These are phyloP conservation scores for Scutellaria barbata DNA, from an alignment of 257 asterid species.

Conservation along the genomic window DNA sequence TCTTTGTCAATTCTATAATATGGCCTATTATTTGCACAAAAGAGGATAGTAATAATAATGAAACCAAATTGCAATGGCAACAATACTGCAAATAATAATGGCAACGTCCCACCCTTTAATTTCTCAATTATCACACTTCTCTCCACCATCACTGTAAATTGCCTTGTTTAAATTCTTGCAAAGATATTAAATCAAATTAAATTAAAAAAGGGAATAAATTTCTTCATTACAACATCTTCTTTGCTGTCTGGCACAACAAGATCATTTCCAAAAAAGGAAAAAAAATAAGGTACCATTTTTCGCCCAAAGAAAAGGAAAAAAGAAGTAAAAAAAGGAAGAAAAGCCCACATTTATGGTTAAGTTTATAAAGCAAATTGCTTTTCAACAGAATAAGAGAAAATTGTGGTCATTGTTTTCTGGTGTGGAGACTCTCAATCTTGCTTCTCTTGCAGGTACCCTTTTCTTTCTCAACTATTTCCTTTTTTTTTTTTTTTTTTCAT, in stretches of 20 bases:
- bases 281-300: conserved; percentile 12
- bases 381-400: conserved; percentile 25
- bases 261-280: conserved; percentile 21
- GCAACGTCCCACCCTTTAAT: conserved; percentile 36
- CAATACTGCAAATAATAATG: conserved; percentile 40
- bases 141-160: background rate
- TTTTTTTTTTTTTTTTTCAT: no score
- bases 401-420: conserved; percentile 28
- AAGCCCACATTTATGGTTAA: conserved; percentile 36
- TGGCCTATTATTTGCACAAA: no score
- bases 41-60: conserved; percentile 1
- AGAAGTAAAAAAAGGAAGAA: background rate
- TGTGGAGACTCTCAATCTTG: conserved; percentile 26
- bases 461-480: background rate
- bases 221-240: conserved; percentile 36
- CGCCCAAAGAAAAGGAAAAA: conserved; percentile 5
- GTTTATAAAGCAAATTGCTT: conserved; percentile 39
- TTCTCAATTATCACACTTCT: background rate
- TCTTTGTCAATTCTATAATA: no score
- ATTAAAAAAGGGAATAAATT: background rate
- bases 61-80: conserved; percentile 32
- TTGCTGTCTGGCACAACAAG: conserved; percentile 27
- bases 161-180: background rate
- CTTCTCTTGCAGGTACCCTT: conserved; percentile 43
- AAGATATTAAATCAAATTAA: background rate